Conservation (phyloP, 768 basidiomycete genomes). For the Asterophora parasitica region DNA sequence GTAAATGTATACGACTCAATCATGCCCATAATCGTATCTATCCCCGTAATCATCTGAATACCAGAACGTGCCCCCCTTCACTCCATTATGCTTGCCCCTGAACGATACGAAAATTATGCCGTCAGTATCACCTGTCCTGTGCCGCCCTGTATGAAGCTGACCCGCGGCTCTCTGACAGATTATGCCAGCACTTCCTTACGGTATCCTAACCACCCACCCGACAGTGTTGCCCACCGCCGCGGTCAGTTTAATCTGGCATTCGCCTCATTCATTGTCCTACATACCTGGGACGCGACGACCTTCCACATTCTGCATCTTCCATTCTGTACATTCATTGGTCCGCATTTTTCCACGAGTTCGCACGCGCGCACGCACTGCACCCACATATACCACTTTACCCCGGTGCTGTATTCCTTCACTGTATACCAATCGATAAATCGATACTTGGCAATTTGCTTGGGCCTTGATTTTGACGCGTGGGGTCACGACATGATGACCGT, state of each 20-base stretch:
- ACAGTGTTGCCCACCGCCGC: slow-evolving; percentile 9
- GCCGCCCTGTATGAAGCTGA: not conserved
- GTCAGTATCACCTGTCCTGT: slow-evolving; percentile 5
- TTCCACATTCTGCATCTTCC: not conserved
- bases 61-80: slow-evolving; percentile 6
- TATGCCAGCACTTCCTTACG: slow-evolving; percentile 12
- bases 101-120: slow-evolving; percentile 17
- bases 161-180: slow-evolving; percentile 2
- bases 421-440: slow-evolving; percentile 7
- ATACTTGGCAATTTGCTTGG: not conserved
- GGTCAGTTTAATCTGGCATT: slow-evolving; percentile 9
- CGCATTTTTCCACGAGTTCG: not conserved
- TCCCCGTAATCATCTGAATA: slow-evolving; percentile 13
- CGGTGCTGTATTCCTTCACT: slow-evolving; percentile 8
- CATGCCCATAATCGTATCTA: slow-evolving; percentile 9
- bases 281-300: too few relatives aligned
- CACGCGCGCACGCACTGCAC: not conserved
- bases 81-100: slow-evolving; percentile 10
- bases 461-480: slow-evolving; percentile 1
- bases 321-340: slow-evolving; percentile 12
- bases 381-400: slow-evolving; percentile 2
- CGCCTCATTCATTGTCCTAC: slow-evolving; percentile 1
- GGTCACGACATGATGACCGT: slow-evolving; percentile 7
- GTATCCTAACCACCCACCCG: slow-evolving; percentile 5
- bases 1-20: slow-evolving; percentile 11